Conservation (phyloP, 2,329 filamentous ascomycete species). For the Hypomyces rosellus region DNA sequence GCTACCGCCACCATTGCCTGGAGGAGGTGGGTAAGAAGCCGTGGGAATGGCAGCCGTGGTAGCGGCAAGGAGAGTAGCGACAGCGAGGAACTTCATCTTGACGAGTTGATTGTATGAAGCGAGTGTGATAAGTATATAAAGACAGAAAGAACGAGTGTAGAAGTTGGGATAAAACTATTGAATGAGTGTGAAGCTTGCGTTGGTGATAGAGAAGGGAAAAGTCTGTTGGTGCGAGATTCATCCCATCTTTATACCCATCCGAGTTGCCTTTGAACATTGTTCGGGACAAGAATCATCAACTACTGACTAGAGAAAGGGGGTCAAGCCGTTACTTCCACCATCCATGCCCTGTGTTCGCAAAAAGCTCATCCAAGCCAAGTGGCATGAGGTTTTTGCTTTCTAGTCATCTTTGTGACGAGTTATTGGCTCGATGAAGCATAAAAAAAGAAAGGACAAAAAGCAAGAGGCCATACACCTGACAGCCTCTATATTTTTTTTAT, state of each 20-base stretch:
- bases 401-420: background rate
- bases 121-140: background rate
- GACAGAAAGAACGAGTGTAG: background rate
- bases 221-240: background rate
- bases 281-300: background rate
- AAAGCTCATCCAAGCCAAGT: too few species aligned
- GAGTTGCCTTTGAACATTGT: background rate
- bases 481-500: too few species aligned
- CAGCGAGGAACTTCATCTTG: conserved; percentile 10
- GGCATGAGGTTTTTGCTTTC: background rate
- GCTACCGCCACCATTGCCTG: background rate
- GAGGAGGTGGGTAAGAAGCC: background rate
- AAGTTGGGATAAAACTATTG: background rate
- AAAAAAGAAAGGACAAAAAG: background rate
- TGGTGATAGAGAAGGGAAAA: background rate
- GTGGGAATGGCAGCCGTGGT: conserved; percentile 2
- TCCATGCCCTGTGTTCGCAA: background rate
- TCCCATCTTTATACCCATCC: background rate
- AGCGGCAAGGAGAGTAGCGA: conserved; percentile 6
- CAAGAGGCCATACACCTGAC: too few species aligned
- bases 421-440: background rate
- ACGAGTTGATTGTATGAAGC: background rate
- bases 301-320: background rate
- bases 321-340: background rate
- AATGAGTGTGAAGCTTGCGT: background rate